These are phyloP conservation scores for Hydnum rufescens DNA, from an alignment of 768 basidiomycete genomes.

Conservation along the genomic window DNA sequence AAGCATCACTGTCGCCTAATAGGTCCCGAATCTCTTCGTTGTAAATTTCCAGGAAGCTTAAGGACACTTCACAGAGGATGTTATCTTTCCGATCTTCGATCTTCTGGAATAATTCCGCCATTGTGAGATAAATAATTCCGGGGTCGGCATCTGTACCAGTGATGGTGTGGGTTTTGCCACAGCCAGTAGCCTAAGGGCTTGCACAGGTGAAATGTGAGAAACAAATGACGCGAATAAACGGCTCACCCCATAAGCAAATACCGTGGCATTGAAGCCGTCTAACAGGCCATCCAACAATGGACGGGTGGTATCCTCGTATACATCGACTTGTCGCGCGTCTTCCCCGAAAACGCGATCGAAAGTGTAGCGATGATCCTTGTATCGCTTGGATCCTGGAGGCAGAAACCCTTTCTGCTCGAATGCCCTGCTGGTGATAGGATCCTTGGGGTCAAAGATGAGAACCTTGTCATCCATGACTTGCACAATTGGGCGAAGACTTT, in stretches of 20 bases:
- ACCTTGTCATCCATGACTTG: constrained; percentile 89
- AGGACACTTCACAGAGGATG: constrained; percentile 67
- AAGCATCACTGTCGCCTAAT: constrained; percentile 49
- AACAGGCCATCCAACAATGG: constrained; percentile 70
- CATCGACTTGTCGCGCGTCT: constrained; percentile 62
- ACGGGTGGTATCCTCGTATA: constrained; percentile 71
- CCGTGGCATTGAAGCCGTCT: constrained; percentile 91
- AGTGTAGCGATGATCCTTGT: constrained; percentile 94
- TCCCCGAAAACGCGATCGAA: constrained; percentile 86
- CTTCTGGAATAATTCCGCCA: constrained; percentile 88
- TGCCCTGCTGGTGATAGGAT: constrained; percentile 58
- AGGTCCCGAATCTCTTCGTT: constrained; percentile 98
- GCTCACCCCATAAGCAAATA: constrained; percentile 95
- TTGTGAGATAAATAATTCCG: constrained; percentile 89
- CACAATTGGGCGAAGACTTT: constrained; percentile 44
- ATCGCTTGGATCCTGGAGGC: constrained; percentile 75
- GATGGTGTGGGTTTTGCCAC: constrained; percentile 98
- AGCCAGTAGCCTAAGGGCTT: constrained; percentile 78
- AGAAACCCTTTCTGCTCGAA: constrained; percentile 74
- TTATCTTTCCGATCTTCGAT: constrained; percentile 79
- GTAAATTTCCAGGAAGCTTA: constrained; percentile 97
- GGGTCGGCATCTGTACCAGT: constrained; percentile 76
- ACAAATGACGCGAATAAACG: constrained; percentile 1
- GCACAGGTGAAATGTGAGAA: constrained; percentile 2
- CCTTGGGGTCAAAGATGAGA: constrained; percentile 88